Evolutionary conservation across 2,329 filamentous ascomycete species (phyloP), one percentile per base, ranked within the genome.

Genomic region (Colletotrichum gloeosporioides): DNA sequence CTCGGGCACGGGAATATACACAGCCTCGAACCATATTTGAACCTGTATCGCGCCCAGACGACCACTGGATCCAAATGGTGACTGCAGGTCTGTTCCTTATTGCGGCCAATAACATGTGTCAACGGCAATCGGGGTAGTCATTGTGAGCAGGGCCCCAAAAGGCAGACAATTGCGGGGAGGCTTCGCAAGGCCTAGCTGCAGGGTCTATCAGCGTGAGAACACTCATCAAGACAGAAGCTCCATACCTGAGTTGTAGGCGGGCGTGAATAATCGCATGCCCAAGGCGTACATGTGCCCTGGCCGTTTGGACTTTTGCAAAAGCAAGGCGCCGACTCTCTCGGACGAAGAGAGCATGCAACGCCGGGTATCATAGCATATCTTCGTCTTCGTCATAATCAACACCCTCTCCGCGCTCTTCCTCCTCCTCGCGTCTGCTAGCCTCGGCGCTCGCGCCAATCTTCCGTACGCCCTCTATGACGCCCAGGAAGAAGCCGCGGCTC

Each of bases 391-490:
- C 91, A 64, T 94, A 92, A 78, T 93, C 92, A 77, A 91, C 91
- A 22, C 88, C 90, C 34, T 89, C 91, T 25, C 89, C 90, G 8
- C 88, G 87, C 80, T 95, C 94, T 57, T 92, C 91, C 81, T 97
- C 94, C 78, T 94, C 91, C 81, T 98, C 96, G 78, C 93, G 89
- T 77, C 95, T 90, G 63, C 92, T 91, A 78, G 93, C 92, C 87
- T 99, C 96, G 70, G 93, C 92, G 53, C 94, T 95, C 3, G 93
- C 92, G 12, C 95, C 95, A 68, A 99, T 92, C 87, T 92, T 96
- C 81, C 96, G 91, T 80, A 99, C 89, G 6, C 95, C 95, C 83
- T 99, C 96, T 78, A 99, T 93, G 3, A 98, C 95, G 1, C 95
- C 95, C 2, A 92, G 89, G 77, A 99, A 92, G 82, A 98, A 98